Evolutionary conservation across 345 rosid species (phyloP).

Genomic region (Populus deltoides): DNA sequence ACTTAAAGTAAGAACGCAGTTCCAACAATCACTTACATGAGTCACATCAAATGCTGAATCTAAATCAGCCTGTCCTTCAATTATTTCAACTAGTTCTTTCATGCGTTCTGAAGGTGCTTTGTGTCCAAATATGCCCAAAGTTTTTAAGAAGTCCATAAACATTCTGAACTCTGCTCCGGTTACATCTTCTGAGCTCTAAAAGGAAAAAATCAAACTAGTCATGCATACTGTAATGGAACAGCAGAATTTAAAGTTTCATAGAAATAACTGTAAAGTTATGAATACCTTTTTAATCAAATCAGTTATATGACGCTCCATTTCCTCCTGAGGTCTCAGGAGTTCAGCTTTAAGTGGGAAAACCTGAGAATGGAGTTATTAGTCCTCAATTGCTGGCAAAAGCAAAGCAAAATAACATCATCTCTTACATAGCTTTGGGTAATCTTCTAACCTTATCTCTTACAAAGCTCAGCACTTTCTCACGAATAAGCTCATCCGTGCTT

Average conservation of each 20-base stretch:
- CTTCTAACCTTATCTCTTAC: slow-evolving; percentile 80
- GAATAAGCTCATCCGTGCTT: slow-evolving; percentile 62
- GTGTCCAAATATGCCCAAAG: slow-evolving; percentile 86
- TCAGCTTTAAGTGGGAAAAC: slow-evolving; percentile 86
- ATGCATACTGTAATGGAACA: not conserved
- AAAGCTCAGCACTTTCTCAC: slow-evolving; percentile 81
- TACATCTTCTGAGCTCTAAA: slow-evolving; percentile 90
- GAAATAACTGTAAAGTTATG: not conserved
- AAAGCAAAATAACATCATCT: not conserved
- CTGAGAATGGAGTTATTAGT: slow-evolving; percentile 37
- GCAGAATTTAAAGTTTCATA: not conserved
- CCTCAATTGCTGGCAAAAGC: slow-evolving; percentile 5
- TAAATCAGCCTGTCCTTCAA: slow-evolving; percentile 96
- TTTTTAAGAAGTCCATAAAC: slow-evolving; percentile 96
- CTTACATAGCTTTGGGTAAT: not conserved
- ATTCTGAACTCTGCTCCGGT: slow-evolving; percentile 95
- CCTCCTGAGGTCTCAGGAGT: slow-evolving; percentile 91
- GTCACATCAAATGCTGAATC: slow-evolving; percentile 82
- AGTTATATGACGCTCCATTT: slow-evolving; percentile 93
- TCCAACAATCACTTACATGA: not conserved
- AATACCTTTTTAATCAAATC: slow-evolving; percentile 83
- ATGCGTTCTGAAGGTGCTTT: slow-evolving; percentile 91
- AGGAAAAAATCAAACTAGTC: slow-evolving; percentile 19
- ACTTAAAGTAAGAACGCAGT: not conserved
- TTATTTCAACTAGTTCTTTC: slow-evolving; percentile 84